Base-by-base conservation (phyloP, 768 basidiomycete species). In the Paxillus involutus region DNA sequence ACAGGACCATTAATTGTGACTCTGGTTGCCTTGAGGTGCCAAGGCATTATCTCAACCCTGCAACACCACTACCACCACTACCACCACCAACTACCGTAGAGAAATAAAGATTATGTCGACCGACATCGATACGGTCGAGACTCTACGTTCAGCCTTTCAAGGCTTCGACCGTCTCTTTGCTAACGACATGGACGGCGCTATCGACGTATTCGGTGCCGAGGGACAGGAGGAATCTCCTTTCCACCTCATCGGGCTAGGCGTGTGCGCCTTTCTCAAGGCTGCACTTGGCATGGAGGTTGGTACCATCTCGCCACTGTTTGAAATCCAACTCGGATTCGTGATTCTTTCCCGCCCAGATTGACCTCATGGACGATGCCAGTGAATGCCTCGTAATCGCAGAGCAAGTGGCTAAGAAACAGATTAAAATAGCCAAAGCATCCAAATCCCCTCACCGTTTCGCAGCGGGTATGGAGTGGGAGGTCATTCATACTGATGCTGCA, bases 271-370 rank as follows among this genome's bases (percentile, higher is more conserved):
- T 59, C 72, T 91, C 42, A 85, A 90, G 66, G 91, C 89, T 0
- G 88, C 86, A 1, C 71, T 91, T 13, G 87, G 88, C n/a, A 83
- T 91, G 83, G 90, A 92, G 80, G 86, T 85, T 36, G 12, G 54
- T 42, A 21, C n/a, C 11, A 6, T 42, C 13, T 37, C 36, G 11
- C 33, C 2, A 8, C 32, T 21, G 21, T 26, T 32, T 5, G 12
- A 10, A 37, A 45, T 29, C 26, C 17, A 41, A 47, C 16, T 29
- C n/a, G 19, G 33, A 21, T 40, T 17, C 32, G 32, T 32, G 6
- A 32, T 32, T 11, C 32, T 9, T 32, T 11, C 30, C 4, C 32
- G 6, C 17, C 49, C 55, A 88, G 87, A 64, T 77, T 1, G 81
- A 75, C 30, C 65, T 87, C 35, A 83, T 92, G 76, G 72, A 78